Evolutionary conservation across 148 eudicot genomes (phyloP).

Genomic region (Chenopodium album): DNA sequence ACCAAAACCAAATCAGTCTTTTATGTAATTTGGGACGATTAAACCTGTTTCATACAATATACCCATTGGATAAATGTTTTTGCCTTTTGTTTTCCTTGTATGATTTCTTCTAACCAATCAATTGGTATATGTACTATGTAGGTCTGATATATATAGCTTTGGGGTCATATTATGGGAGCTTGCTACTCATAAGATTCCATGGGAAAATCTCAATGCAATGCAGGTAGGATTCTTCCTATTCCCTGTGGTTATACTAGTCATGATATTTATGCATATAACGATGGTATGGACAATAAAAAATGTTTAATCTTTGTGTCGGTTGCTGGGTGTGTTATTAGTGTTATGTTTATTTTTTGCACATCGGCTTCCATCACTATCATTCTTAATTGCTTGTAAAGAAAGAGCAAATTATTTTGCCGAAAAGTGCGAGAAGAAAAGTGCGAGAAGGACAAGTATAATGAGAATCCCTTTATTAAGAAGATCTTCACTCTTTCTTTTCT

Average conservation of each 20-base stretch:
- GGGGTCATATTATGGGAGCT: constrained; percentile 97
- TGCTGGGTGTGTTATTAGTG: neutral
- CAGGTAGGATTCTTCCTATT: constrained; percentile 51
- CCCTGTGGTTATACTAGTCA: neutral
- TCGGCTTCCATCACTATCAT: neutral
- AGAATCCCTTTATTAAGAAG: neutral
- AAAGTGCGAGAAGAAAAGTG: neutral
- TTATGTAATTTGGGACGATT: neutral
- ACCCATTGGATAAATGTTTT: too few relatives aligned
- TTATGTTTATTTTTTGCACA: neutral
- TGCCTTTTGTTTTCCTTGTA: neutral
- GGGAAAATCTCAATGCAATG: constrained; percentile 96
- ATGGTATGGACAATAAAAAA: neutral
- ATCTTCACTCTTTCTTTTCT: neutral
- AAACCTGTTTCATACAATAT: neutral
- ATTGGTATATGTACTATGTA: constrained; percentile 38
- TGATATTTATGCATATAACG: neutral
- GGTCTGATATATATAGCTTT: constrained; percentile 93
- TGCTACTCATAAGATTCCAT: constrained; percentile 85
- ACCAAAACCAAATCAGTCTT: neutral
- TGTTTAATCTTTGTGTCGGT: neutral
- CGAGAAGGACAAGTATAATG: neutral
- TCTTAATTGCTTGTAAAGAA: neutral
- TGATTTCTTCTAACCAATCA: neutral
- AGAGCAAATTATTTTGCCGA: neutral